Conservation (phyloP, 228 moss, liverwort and hornwort genomes). For the Sphagnum magellanicum region DNA sequence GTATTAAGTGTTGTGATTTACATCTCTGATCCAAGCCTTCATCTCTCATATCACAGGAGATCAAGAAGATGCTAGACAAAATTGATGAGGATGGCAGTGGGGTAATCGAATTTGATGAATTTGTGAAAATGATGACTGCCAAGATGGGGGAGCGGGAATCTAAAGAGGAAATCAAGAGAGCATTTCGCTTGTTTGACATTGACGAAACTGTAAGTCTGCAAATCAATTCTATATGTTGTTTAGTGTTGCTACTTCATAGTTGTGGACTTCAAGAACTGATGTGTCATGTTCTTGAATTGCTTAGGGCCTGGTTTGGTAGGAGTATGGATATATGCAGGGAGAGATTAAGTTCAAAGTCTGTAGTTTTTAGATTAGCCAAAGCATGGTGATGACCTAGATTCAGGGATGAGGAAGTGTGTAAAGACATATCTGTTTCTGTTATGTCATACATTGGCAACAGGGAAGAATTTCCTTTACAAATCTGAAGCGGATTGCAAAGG, state of each 20-base stretch:
- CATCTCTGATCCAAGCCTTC: neutral
- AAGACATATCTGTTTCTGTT: too few relatives aligned
- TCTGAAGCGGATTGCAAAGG: slow-evolving; percentile 76
- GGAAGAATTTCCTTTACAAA: slow-evolving; percentile 93
- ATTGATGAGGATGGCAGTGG: slow-evolving; percentile 88
- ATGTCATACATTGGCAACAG: slow-evolving; percentile 13
- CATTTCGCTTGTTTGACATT: slow-evolving; percentile 87
- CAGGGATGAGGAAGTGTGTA: too few relatives aligned
- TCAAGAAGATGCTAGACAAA: slow-evolving; percentile 94
- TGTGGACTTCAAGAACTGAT: neutral
- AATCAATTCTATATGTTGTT: neutral
- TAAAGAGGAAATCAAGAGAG: slow-evolving; percentile 93
- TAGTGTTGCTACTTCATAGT: neutral
- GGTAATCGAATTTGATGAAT: slow-evolving; percentile 89
- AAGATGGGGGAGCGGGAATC: slow-evolving; percentile 96
- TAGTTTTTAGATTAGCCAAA: too few relatives aligned
- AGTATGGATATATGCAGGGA: too few relatives aligned
- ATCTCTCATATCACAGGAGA: slow-evolving; percentile 40
- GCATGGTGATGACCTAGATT: neutral
- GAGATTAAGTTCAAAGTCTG: too few relatives aligned
- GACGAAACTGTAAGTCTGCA: slow-evolving; percentile 72
- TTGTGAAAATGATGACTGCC: slow-evolving; percentile 93
- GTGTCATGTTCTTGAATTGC: neutral
- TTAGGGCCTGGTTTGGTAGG: neutral
- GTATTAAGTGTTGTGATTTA: neutral